Conservation (phyloP, 2,329 filamentous ascomycete species). For the Rhynchosporium graminicola region DNA sequence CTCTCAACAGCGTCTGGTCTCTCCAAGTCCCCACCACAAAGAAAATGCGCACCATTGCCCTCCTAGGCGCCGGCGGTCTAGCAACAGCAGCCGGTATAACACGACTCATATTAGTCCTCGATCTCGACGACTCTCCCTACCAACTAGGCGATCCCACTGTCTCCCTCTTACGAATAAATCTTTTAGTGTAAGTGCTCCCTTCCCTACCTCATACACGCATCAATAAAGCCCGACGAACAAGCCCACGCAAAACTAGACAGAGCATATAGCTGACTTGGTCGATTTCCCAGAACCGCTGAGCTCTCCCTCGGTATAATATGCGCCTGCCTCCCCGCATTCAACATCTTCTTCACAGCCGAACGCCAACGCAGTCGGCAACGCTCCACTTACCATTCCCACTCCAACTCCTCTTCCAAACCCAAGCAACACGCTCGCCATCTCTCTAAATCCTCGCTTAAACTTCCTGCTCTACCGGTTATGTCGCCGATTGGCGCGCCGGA, state of each 20-base stretch:
- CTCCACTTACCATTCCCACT: background rate
- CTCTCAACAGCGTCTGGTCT: background rate
- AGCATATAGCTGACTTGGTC: background rate
- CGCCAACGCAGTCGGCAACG: background rate
- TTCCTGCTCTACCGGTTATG: too few relatives aligned
- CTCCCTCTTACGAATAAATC: background rate
- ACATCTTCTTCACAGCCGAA: background rate
- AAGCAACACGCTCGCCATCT: too few relatives aligned
- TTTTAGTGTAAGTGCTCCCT: background rate
- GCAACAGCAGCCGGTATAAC: background rate
- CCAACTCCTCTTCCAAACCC: background rate
- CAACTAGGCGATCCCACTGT: background rate
- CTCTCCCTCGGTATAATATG: background rate
- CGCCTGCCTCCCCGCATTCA: conserved; percentile 3
- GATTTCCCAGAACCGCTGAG: background rate
- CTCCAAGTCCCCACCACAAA: background rate
- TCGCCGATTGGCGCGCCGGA: background rate
- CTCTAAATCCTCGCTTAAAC: too few relatives aligned
- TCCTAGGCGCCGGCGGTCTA: background rate
- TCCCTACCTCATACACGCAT: background rate
- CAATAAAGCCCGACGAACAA: background rate
- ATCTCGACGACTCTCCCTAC: background rate
- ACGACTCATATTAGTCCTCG: background rate
- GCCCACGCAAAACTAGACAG: background rate
- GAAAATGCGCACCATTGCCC: background rate